Evolutionary conservation across 805 yeast genomes (phyloP).

Genomic region (Kuraishia cidri): DNA sequence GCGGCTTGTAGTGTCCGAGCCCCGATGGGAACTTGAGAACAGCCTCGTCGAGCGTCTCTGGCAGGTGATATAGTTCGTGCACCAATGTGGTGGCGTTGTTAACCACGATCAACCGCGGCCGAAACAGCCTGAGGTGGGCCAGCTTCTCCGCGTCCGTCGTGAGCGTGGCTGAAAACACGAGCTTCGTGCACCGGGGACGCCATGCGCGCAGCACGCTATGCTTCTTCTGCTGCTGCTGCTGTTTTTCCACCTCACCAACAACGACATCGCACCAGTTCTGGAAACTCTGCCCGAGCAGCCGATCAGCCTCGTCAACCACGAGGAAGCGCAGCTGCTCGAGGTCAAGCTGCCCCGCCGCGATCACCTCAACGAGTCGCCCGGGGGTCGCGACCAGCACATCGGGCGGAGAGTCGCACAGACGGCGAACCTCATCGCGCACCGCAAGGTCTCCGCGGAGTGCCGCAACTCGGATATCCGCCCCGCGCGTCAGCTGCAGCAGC

Average conservation of each 20-base stretch:
- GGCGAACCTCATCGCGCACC: slow-evolving; percentile 51
- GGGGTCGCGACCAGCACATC: slow-evolving; percentile 70
- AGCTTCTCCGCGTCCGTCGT: slow-evolving; percentile 89
- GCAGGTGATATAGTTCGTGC: slow-evolving; percentile 54
- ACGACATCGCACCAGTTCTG: slow-evolving; percentile 82
- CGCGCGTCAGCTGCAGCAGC: slow-evolving; percentile 48
- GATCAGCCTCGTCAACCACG: slow-evolving; percentile 77
- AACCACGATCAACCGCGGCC: slow-evolving; percentile 70
- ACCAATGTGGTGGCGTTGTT: slow-evolving; percentile 42
- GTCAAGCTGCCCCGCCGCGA: slow-evolving; percentile 30
- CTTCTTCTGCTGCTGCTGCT: slow-evolving; percentile 21
- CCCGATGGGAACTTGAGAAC: slow-evolving; percentile 17
- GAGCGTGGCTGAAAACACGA: slow-evolving; percentile 87
- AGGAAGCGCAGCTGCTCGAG: slow-evolving; percentile 49
- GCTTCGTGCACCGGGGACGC: slow-evolving; percentile 37
- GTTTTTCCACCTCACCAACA: slow-evolving; percentile 26
- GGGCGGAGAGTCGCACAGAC: slow-evolving; percentile 33
- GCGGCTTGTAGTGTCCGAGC: slow-evolving; percentile 54
- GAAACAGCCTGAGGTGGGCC: slow-evolving; percentile 55
- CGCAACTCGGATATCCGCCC: slow-evolving; percentile 56
- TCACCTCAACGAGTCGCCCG: slow-evolving; percentile 76
- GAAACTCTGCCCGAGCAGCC: slow-evolving; percentile 77
- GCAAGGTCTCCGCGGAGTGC: slow-evolving; percentile 49
- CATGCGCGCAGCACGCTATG: slow-evolving; percentile 22
- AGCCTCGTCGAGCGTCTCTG: slow-evolving; percentile 32